Evolutionary conservation across 163 green algal species (phyloP).

Genomic region (Chlamydomonas reinhardtii): DNA sequence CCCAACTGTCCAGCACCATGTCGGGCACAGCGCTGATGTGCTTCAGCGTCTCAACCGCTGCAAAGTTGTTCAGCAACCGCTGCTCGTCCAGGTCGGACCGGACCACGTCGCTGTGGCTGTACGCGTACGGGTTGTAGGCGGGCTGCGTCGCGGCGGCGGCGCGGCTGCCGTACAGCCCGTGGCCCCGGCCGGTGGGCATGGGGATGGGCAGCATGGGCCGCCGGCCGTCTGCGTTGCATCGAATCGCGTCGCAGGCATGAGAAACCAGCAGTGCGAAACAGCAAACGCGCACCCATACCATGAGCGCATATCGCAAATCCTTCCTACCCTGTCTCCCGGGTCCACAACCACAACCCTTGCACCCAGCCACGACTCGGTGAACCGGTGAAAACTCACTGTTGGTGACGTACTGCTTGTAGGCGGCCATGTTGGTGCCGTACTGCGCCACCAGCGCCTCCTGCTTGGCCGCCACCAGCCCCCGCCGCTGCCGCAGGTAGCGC

Average conservation of each 20-base stretch:
- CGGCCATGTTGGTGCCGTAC: slow-evolving; percentile 37
- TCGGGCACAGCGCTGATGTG: slow-evolving; percentile 64
- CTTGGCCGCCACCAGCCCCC: slow-evolving; percentile 55
- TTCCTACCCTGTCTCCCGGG: too few species aligned
- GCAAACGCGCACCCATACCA: too few species aligned
- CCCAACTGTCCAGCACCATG: slow-evolving; percentile 71
- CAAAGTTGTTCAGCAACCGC: slow-evolving; percentile 62
- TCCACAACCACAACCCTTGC: too few species aligned
- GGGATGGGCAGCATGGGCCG: slow-evolving; percentile 1
- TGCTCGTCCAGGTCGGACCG: slow-evolving; percentile 64
- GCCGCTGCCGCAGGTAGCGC: slow-evolving; percentile 49
- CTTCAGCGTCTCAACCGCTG: slow-evolving; percentile 61
- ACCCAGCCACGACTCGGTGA: too few species aligned
- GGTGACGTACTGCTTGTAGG: slow-evolving; percentile 49
- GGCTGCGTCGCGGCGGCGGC: background rate
- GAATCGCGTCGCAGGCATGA: too few species aligned
- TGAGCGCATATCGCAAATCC: too few species aligned
- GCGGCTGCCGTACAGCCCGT: background rate
- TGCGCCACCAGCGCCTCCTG: slow-evolving; percentile 34
- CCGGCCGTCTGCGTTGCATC: background rate
- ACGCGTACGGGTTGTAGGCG: slow-evolving; percentile 20
- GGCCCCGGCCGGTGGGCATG: background rate
- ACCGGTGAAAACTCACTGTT: too few species aligned
- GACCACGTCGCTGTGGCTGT: slow-evolving; percentile 32
- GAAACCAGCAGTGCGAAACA: too few species aligned